phyloP scores from a whole-genome alignment of 305 asterid species.

The Salvia sclarea region DNA sequence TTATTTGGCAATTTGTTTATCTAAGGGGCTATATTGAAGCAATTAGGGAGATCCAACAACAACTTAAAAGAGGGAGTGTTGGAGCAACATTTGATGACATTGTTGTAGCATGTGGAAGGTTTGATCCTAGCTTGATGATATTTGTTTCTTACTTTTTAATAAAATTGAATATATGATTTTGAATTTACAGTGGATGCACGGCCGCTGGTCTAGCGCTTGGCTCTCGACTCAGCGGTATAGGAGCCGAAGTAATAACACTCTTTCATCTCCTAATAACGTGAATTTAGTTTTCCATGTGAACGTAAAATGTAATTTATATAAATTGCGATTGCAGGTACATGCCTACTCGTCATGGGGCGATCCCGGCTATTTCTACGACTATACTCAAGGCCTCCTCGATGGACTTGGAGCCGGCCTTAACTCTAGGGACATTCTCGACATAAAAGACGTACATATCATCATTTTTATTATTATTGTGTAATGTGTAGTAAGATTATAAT shows the following conservation, averaged over 20 bases:
- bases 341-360: slow-evolving; percentile 87
- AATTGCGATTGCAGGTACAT: slow-evolving; percentile 51
- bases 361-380: slow-evolving; percentile 81
- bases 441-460: slow-evolving; percentile 43
- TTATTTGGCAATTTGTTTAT: too few relatives aligned
- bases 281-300: too few relatives aligned
- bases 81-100: slow-evolving; percentile 63
- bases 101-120: slow-evolving; percentile 97
- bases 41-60: slow-evolving; percentile 78
- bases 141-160: too few relatives aligned
- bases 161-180: background rate
- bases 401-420: slow-evolving; percentile 73
- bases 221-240: slow-evolving; percentile 68
- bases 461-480: background rate
- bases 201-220: slow-evolving; percentile 84
- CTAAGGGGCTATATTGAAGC: slow-evolving; percentile 95
- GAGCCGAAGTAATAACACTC: slow-evolving; percentile 47
- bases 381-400: slow-evolving; percentile 74
- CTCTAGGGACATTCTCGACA: slow-evolving; percentile 68
- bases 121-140: background rate
- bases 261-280: too few relatives aligned
- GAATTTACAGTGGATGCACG: slow-evolving; percentile 82
- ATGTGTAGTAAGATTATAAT: too few relatives aligned
- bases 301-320: too few relatives aligned
- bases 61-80: slow-evolving; percentile 38